phyloP scores from a whole-genome alignment of 768 basidiomycete genomes.

The Hygrophoropsis aurantiaca region DNA sequence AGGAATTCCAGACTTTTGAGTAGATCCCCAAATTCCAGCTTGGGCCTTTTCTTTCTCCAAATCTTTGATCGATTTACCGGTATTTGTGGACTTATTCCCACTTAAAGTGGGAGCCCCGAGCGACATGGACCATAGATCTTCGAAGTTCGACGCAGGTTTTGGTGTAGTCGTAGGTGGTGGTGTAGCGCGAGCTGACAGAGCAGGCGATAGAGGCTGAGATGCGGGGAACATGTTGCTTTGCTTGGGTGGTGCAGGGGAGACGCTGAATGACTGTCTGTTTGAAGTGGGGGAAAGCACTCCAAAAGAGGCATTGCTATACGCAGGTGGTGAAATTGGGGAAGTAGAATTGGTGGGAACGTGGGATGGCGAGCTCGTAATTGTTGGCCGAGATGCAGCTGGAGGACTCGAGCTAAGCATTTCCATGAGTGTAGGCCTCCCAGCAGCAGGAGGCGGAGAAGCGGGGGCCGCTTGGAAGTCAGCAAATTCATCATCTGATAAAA shows the following conservation, averaged over 20 bases:
- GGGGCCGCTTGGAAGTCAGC: constrained; percentile 83
- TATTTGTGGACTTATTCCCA: constrained; percentile 33
- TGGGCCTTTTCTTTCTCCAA: constrained; percentile 85
- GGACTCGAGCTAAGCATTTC: constrained; percentile 44
- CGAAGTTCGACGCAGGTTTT: constrained; percentile 63
- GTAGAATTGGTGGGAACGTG: constrained; percentile 13
- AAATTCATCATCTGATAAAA: constrained; percentile 73
- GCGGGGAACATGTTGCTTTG: constrained; percentile 23
- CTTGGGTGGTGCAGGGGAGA: constrained; percentile 13
- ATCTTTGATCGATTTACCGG: constrained; percentile 82
- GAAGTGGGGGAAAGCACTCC: constrained; percentile 26
- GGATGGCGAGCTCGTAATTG: constrained; percentile 8
- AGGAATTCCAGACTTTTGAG: constrained; percentile 21
- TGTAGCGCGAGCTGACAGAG: constrained; percentile 12
- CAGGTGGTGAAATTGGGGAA: constrained; percentile 19
- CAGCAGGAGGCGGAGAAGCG: constrained; percentile 28
- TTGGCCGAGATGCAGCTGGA: constrained; percentile 19
- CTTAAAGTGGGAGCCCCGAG: constrained; percentile 47
- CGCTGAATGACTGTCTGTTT: constrained; percentile 16
- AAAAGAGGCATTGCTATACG: constrained; percentile 15
- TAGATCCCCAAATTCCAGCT: constrained; percentile 71
- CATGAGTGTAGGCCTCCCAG: constrained; percentile 45
- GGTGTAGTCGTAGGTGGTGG: constrained; percentile 13
- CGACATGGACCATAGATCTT: constrained; percentile 87
- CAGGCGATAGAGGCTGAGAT: constrained; percentile 28